Percentiles rank a stretch among this genome's conserved stretches.
These are phyloP conservation scores for Pythium sukuiense DNA, from an alignment of 352 stramenopile genomes.

Conservation along the genomic window DNA sequence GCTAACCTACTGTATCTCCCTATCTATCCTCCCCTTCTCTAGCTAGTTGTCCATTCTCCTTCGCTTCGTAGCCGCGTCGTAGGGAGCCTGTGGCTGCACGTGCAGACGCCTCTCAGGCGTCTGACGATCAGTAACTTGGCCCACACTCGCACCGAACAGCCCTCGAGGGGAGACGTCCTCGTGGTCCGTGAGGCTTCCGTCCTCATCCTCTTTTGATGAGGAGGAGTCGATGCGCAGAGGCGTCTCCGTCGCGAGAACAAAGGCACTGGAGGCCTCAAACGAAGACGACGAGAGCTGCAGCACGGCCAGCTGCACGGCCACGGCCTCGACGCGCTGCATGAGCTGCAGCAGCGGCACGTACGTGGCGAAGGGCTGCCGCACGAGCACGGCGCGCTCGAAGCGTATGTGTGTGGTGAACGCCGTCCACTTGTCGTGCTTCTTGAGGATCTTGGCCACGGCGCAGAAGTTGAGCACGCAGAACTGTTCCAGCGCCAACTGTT, in stretches of 20 bases:
- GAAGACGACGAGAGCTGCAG: not conserved
- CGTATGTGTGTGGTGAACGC: constrained; percentile 10
- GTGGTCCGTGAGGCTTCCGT: not conserved
- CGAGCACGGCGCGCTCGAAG: constrained; percentile 19
- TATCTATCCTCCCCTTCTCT: not conserved
- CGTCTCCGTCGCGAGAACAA: not conserved
- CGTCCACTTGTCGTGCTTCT: constrained; percentile 25
- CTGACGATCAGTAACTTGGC: not conserved
- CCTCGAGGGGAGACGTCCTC: not conserved
- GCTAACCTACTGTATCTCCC: not conserved
- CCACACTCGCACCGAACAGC: not conserved
- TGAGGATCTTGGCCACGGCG: constrained; percentile 19
- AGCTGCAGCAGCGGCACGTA: constrained; percentile 19
- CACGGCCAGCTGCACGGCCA: constrained; percentile 8
- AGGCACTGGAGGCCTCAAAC: not conserved
- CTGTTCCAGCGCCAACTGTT: constrained; percentile 14
- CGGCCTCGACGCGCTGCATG: constrained; percentile 13
- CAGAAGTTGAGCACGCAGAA: constrained; percentile 22
- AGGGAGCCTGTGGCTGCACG: not conserved
- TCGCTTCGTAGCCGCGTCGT: not conserved
- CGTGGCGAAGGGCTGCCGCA: constrained; percentile 18
- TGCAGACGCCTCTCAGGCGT: not conserved
- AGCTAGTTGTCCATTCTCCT: not conserved
- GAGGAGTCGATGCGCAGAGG: not conserved
- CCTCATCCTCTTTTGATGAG: not conserved